Base-by-base conservation (phyloP, 2,329 filamentous ascomycete species). In the Pseudogymnoascus sp. region DNA sequence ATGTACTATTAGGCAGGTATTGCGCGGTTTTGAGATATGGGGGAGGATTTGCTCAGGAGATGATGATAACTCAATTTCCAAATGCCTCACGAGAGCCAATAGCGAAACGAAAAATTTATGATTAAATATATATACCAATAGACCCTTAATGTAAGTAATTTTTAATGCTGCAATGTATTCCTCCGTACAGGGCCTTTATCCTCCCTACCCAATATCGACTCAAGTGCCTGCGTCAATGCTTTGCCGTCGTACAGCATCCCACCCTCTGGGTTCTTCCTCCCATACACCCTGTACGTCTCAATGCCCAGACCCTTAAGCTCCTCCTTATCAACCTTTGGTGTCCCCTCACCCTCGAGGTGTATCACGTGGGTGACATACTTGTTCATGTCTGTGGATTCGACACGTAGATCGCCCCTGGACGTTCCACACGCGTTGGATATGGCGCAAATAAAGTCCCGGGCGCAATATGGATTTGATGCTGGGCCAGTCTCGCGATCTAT, bases 401-500 rank as follows among this genome's bases (percentile, higher is more conserved):
- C 75, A 3, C 71, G 68, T 0, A 72, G 19, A 13, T 50, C 53
- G 7, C 62, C 64, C 29, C 66, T 63, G 7, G 67, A 68, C 11
- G 62, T 62, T 14, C 50, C 56, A 38, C 88, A 89, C 0, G 92
- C 93, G 21, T 85, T 82, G 0, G 86, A 86, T 56, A 97, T 88
- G 0, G 93, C 90, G 10, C 82, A 84, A 0, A 97, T 84, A 72
- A 97, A 97, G 70, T 96, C 92, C 0, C 85, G 76, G 0, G 90
- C 93, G 0, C 85, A 84, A 71, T 91, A 92, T 0, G 88, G 86
- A 0, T 80, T 66, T 0, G 72, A 72, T 0, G 80, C 80, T 0
- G 92, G 90, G 0, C 92, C 91, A 0, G 92, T 96, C 77, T 97
- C 93, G 8, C 93, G 86, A 71, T 97, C 93, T 0, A 89, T 79